Conservation (phyloP, 2,329 filamentous ascomycete genomes). For the Cordyceps militaris region DNA sequence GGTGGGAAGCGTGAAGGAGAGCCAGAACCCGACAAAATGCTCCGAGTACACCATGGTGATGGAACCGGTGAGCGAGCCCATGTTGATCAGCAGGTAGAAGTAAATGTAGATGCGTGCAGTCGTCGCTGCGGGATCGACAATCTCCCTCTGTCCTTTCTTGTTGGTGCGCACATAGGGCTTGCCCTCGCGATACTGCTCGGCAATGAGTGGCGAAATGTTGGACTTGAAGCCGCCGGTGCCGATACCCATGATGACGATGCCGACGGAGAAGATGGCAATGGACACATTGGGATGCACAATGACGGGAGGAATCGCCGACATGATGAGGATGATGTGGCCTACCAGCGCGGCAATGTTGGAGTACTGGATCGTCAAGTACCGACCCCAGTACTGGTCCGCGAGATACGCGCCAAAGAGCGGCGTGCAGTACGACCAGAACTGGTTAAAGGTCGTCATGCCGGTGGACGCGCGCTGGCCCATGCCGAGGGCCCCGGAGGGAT, state of each 20-base stretch:
- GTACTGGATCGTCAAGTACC: background rate
- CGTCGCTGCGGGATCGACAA: background rate
- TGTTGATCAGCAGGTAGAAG: background rate
- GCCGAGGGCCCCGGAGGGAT: background rate
- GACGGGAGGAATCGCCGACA: background rate
- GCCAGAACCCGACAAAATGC: background rate
- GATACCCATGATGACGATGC: background rate
- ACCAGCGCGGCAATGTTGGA: background rate
- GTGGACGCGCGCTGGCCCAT: background rate
- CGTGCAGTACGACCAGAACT: background rate
- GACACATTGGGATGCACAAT: background rate
- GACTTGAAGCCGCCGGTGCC: background rate
- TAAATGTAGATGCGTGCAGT: background rate
- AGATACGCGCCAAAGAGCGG: background rate
- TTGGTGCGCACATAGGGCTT: background rate
- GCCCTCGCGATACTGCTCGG: background rate
- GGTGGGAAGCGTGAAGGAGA: background rate
- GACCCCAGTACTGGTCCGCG: background rate
- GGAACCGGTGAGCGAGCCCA: background rate
- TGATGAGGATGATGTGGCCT: background rate
- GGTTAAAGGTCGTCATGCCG: background rate
- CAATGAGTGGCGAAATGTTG: background rate
- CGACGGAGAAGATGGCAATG: background rate
- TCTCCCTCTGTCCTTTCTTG: background rate
- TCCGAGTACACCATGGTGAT: background rate